Base-by-base conservation (phyloP, 1,284 basidiomycete species). In the Cryptococcus sp. region DNA sequence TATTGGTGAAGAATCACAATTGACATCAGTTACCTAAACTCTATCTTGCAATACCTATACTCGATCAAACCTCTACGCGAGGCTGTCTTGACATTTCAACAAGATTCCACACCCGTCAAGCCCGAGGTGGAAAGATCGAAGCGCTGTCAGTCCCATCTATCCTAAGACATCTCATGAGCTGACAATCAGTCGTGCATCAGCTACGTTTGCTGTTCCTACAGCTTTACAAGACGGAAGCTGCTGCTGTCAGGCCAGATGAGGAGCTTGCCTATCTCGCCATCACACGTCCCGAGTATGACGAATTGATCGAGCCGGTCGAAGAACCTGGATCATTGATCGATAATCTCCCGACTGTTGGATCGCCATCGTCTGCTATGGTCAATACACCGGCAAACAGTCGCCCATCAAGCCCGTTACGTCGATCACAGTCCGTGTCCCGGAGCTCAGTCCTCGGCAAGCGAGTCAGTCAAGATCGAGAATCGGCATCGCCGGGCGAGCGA, bases 191-290 rank as follows among this genome's bases (percentile, higher is more conserved):
- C 44, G 71, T 73, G 16, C 53, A 54, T 4, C 64, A 70, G 39
- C 62, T 73, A 1, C 59, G 69, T 1, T 53, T 69, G 22, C 63
- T 73, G 1, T 73, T 72, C 52, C 49, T 62, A 1, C 61, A 73
- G 54, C 61, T 73, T 34, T 71, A 71, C 63, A 61, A 64, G 19
- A 67, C 68, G 1, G 67, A 69, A 28, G 28, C 40, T 2, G 46
- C 64, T 2, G 63, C 72, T 1, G 70, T 76, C 9, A 59, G 63
- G 19, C 74, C 74, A 3, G 63, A 64, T 16, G 70, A 72, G 54
- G 70, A 73, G 53, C 63, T 76, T 13, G 74, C 74, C 0, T 71
- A 73, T 18, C 62, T 76, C 1, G 74, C 74, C n/a, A 72, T 73
- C 48, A 69, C 67, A 7, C 61, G 67, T 28, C 67, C 67, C 0